A percentile compares a stretch with the other conserved stretches of the same genome.
Conservation (phyloP, 164 flowering plant species). For the Kingdonia uniflora region DNA sequence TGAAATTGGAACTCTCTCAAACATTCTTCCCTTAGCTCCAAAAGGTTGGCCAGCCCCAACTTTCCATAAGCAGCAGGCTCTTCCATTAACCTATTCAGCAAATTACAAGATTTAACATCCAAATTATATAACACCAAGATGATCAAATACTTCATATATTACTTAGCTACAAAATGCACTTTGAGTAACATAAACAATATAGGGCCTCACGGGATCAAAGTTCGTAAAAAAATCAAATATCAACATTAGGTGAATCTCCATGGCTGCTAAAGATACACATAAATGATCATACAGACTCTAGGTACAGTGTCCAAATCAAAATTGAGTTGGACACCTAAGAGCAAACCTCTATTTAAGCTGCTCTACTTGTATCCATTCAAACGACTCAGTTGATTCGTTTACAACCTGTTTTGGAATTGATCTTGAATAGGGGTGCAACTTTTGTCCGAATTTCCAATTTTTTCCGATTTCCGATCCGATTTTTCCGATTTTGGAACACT, state of each 20-base stretch:
- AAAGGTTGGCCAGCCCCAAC: conserved; percentile 88
- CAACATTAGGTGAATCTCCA: background rate
- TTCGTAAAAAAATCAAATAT: background rate
- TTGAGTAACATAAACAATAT: background rate
- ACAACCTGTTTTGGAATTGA: too few relatives aligned
- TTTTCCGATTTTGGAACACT: too few relatives aligned
- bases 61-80: conserved; percentile 99
- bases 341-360: too few relatives aligned
- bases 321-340: background rate
- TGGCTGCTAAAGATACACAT: too few relatives aligned
- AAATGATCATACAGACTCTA: background rate
- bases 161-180: too few relatives aligned
- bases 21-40: conserved; percentile 98
- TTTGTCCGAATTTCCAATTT: too few relatives aligned
- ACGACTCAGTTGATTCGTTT: too few relatives aligned
- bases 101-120: conserved; percentile 6
- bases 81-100: conserved; percentile 76
- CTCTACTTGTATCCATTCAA: too few relatives aligned
- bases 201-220: background rate
- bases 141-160: too few relatives aligned
- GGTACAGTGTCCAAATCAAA: background rate
- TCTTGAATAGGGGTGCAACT: too few relatives aligned
- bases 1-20: conserved; percentile 89
- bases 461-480: too few relatives aligned
- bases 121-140: background rate